phyloP scores from a whole-genome alignment of 331 rosid species.

The Malus hybrid region DNA sequence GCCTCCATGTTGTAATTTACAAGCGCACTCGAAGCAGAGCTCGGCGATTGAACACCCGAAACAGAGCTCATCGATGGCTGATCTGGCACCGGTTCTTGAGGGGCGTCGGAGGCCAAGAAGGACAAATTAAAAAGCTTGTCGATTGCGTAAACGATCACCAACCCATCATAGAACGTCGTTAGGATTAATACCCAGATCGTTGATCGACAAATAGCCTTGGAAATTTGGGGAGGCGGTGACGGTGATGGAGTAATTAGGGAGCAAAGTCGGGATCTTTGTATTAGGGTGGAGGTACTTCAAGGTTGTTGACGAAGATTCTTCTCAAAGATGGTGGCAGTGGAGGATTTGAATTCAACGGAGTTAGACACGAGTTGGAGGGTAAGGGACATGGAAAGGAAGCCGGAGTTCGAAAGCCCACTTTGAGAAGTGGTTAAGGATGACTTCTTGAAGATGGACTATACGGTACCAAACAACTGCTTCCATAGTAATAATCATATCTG shows the following conservation, averaged over 20 bases:
- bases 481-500: too few species aligned
- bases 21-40: neutral
- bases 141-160: constrained; percentile 13
- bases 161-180: constrained; percentile 12
- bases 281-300: constrained; percentile 20
- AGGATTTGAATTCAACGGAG: constrained; percentile 7
- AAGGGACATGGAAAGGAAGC: constrained; percentile 34
- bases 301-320: constrained; percentile 12
- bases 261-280: constrained; percentile 23
- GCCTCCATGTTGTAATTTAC: neutral
- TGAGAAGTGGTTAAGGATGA: too few species aligned
- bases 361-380: constrained; percentile 25
- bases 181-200: constrained; percentile 10
- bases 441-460: too few species aligned
- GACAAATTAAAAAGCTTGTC: constrained; percentile 25
- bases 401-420: constrained; percentile 18
- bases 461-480: too few species aligned
- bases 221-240: constrained; percentile 3
- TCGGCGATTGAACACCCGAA: neutral
- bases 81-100: neutral
- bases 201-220: constrained; percentile 1
- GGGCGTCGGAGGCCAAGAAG: neutral
- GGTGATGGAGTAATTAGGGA: constrained; percentile 6
- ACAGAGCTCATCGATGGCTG: neutral
- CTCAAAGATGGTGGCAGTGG: constrained; percentile 36